These are phyloP conservation scores for Suillus paluster DNA, from an alignment of 768 basidiomycete genomes.

Conservation along the genomic window DNA sequence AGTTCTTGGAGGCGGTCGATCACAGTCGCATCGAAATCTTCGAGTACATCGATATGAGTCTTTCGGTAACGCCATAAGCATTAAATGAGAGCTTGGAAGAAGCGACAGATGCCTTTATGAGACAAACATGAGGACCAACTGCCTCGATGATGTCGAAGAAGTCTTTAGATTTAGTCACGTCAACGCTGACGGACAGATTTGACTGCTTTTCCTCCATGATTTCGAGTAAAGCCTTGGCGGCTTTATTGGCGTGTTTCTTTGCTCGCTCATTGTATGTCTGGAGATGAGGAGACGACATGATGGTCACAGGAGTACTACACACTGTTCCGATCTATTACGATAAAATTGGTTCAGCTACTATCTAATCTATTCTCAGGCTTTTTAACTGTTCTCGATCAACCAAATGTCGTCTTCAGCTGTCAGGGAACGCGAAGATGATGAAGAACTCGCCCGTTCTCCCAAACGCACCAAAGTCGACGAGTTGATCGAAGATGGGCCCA, in stretches of 20 bases:
- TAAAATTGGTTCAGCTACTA: constrained; percentile 4
- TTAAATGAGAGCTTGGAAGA: constrained; percentile 13
- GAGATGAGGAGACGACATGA: constrained; percentile 42
- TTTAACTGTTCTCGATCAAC: constrained; percentile 6
- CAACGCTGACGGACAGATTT: constrained; percentile 95
- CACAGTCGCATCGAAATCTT: constrained; percentile 82
- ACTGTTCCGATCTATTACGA: too few relatives aligned
- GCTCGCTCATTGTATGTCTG: constrained; percentile 69
- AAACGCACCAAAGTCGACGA: constrained; percentile 44
- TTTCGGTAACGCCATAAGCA: constrained; percentile 44
- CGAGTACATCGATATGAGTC: constrained; percentile 97
- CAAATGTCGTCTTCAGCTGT: constrained; percentile 38
- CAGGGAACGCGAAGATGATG: constrained; percentile 58
- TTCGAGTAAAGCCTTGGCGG: constrained; percentile 77
- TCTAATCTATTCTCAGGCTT: constrained; percentile 12
- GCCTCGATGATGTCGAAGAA: constrained; percentile 86
- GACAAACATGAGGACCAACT: constrained; percentile 89
- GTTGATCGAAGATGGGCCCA: constrained; percentile 13
- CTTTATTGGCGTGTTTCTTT: constrained; percentile 63
- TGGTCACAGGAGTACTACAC: constrained; percentile 15
- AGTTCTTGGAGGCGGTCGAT: constrained; percentile 72
- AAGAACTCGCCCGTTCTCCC: constrained; percentile 38
- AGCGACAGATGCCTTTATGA: constrained; percentile 77
- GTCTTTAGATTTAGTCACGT: constrained; percentile 80
- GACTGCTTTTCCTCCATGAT: constrained; percentile 86